A percentile compares a stretch with the other conserved stretches of the same genome.
These are phyloP conservation scores for Heimioporus sp. DNA, from an alignment of 768 basidiomycete genomes.

Conservation along the genomic window DNA sequence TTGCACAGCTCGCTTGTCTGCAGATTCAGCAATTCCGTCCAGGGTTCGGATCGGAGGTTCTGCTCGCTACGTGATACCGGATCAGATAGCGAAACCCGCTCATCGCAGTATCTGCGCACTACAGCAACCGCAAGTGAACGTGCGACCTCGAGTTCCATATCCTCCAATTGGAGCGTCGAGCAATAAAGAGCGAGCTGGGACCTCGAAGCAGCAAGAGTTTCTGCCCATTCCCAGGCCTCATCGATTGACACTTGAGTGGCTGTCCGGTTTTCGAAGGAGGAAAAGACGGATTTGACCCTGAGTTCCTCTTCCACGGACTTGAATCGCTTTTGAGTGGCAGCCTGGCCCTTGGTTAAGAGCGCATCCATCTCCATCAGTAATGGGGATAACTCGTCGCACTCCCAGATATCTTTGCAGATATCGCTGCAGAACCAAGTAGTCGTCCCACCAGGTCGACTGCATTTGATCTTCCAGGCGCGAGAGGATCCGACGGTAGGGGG, in stretches of 20 bases:
- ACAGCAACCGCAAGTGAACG: slow-evolving; percentile 54
- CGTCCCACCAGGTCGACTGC: slow-evolving; percentile 29
- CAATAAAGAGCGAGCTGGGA: slow-evolving; percentile 22
- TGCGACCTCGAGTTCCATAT: slow-evolving; percentile 58
- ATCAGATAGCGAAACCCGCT: slow-evolving; percentile 9
- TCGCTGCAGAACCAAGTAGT: slow-evolving; percentile 60
- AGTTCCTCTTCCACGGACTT: slow-evolving; percentile 21
- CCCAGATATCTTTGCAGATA: slow-evolving; percentile 46
- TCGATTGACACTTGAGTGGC: slow-evolving; percentile 43
- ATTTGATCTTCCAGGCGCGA: slow-evolving; percentile 45
- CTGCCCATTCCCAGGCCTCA: slow-evolving; percentile 44
- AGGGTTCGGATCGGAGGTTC: slow-evolving; percentile 22
- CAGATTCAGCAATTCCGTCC: slow-evolving; percentile 51
- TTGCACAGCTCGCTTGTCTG: slow-evolving; percentile 57
- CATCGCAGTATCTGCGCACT: slow-evolving; percentile 38
- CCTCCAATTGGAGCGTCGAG: slow-evolving; percentile 37
- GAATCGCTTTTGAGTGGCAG: slow-evolving; percentile 27
- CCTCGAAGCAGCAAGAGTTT: slow-evolving; percentile 28
- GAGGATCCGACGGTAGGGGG: slow-evolving; percentile 15
- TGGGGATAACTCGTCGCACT: slow-evolving; percentile 32
- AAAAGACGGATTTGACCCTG: slow-evolving; percentile 18
- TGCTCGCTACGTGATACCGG: neutral
- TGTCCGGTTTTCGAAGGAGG: slow-evolving; percentile 6
- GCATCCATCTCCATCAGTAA: slow-evolving; percentile 32
- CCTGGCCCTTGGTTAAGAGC: slow-evolving; percentile 35